Evolutionary conservation across 805 yeast species (phyloP), one percentile per base, ranked within the genome.

Genomic region (Ogataea populi-albae): DNA sequence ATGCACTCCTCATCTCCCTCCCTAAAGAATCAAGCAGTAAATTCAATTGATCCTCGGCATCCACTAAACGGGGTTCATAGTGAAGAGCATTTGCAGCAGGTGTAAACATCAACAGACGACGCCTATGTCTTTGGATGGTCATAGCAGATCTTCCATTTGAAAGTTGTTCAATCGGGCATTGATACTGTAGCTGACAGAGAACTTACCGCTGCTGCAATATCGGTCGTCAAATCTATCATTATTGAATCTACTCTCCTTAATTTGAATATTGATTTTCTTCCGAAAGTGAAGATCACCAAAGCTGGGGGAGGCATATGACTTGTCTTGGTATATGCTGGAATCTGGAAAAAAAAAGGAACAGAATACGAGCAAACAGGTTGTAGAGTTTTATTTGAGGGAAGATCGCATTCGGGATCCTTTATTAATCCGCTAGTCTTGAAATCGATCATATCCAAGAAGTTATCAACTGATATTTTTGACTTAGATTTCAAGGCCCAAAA

Each of bases 381-480:
- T 22, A 49, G 21, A 6, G 45, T 27, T 22, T 43, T 43, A 34
- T 46, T 46, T 5, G n/a, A 10, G 2, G 54, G 54, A 4, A 49
- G 32, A 8, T 45, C 45, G 12, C 34, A 19, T 14, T 37, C 45
- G 5, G 37, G 37, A 17, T 42, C 45, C 15, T 35, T 37, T 22
- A 38, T 31, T 14, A 47, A 21, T 15, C 48, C 43, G 23, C 48
- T 41, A 7, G 54, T 46, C 18, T 34, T 34, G 37, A 66, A 65
- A 43, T 66, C 72, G 36, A 63, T 55, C 70, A 66, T 66, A 38
- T 64, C 63, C 29, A 66, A 45, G 38, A 65, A 64, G 19, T 54
- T 62, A 19, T 45, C 47, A 23, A 49, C 40, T 8, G 43, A 41
- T 18, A 46, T 32, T 15, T 37, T 36, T 17, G 34, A 23, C 16